Conservation (phyloP, 306 rosid genomes). For the Aeschynomene evenia region DNA sequence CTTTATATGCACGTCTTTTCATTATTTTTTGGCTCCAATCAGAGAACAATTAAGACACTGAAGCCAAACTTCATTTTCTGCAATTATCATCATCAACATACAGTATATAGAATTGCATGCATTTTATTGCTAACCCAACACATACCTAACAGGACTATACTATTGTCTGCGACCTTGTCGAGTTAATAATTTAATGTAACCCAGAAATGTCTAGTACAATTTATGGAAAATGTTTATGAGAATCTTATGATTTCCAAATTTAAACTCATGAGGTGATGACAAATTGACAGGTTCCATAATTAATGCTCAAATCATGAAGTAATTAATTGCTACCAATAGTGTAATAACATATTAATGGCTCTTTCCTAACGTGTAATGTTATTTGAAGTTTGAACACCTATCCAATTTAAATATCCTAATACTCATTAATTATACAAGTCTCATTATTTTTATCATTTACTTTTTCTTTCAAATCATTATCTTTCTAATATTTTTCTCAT, state of each 20-base stretch:
- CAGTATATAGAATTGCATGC: not conserved
- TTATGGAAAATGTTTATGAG: not conserved
- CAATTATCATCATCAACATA: not conserved
- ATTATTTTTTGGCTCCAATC: not conserved
- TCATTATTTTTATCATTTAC: too few relatives aligned
- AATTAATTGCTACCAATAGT: not conserved
- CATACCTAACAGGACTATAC: not conserved
- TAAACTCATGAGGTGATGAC: not conserved
- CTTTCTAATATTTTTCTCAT: too few relatives aligned
- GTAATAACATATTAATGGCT: too few relatives aligned
- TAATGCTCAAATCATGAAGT: not conserved
- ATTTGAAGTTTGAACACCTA: too few relatives aligned
- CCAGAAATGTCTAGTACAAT: not conserved
- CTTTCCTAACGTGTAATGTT: too few relatives aligned
- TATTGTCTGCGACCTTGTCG: not conserved
- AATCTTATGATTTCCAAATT: not conserved
- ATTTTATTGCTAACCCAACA: not conserved
- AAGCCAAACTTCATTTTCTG: conserved; percentile 4
- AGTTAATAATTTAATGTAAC: not conserved
- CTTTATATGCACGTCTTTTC: not conserved
- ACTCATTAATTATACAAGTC: too few relatives aligned
- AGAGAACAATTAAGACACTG: not conserved
- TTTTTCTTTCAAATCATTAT: too few relatives aligned
- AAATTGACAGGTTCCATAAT: not conserved
- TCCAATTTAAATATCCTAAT: too few relatives aligned